These are phyloP conservation scores for Symbiodinium natans DNA, from an alignment of 73 alveolate species.

Conservation along the genomic window DNA sequence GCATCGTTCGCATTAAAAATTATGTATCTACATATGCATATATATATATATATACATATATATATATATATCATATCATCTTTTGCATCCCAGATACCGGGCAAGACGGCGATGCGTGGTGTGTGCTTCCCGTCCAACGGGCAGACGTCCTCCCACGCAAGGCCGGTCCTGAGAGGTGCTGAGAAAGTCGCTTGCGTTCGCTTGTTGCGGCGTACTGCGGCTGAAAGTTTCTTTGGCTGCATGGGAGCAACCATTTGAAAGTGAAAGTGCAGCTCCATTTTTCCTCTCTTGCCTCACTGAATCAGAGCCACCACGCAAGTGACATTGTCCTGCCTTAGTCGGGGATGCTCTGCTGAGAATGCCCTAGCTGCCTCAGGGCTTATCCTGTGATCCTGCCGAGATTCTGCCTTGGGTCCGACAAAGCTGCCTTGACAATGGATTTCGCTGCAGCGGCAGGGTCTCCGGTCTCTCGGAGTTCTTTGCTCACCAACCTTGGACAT, in stretches of 20 bases:
- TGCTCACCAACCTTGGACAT: constrained; percentile 34
- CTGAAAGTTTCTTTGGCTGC: not conserved
- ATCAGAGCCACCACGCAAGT: constrained; percentile 78
- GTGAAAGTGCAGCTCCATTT: no score
- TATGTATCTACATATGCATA: no score
- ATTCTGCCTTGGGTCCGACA: constrained; percentile 64
- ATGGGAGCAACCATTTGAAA: no score
- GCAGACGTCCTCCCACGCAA: constrained; percentile 25
- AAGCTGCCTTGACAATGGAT: constrained; percentile 51
- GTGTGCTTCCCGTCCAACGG: constrained; percentile 58
- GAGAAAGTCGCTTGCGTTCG: no score
- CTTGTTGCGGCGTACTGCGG: no score
- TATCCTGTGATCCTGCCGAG: not conserved
- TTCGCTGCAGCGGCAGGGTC: constrained; percentile 43
- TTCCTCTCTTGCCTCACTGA: not conserved
- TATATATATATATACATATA: no score
- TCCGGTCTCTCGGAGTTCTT: not conserved
- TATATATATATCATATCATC: no score
- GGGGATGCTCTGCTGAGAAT: not conserved
- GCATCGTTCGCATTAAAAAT: no score
- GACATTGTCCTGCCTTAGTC: constrained; percentile 65
- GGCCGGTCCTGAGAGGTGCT: constrained; percentile 47
- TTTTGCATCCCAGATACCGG: constrained; percentile 19
- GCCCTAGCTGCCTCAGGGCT: not conserved
- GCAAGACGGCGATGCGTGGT: constrained; percentile 42